These are phyloP conservation scores for Cladosporium sp. DNA, from an alignment of 2,329 filamentous ascomycete genomes.

Conservation along the genomic window DNA sequence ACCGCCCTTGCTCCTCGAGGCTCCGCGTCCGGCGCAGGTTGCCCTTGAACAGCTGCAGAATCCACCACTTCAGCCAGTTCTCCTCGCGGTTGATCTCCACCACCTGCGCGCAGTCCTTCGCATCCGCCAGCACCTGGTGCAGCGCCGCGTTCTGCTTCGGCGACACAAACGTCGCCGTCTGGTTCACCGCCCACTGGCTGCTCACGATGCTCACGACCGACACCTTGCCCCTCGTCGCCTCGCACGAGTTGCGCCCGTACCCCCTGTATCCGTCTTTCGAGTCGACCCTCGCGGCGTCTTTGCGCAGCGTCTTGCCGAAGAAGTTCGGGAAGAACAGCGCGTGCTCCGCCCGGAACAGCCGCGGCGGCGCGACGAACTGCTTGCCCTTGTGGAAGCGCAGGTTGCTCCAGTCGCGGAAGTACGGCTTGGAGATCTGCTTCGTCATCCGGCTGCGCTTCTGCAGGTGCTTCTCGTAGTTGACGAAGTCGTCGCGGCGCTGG, in stretches of 20 bases:
- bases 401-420: constrained; percentile 94
- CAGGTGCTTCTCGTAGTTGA: constrained; percentile 79
- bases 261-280: constrained; percentile 37
- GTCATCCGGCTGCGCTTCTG: constrained; percentile 68
- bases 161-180: constrained; percentile 67
- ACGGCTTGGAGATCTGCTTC: constrained; percentile 72
- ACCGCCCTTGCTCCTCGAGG: constrained; percentile 48
- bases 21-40: constrained; percentile 43
- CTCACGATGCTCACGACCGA: constrained; percentile 72
- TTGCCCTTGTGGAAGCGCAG: constrained; percentile 79
- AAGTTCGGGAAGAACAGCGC: constrained; percentile 94
- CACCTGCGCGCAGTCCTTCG: constrained; percentile 56
- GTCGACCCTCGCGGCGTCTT: constrained; percentile 61
- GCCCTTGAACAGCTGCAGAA: constrained; percentile 51
- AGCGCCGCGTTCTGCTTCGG: constrained; percentile 63
- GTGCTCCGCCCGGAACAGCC: constrained; percentile 74
- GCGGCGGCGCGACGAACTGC: constrained; percentile 76
- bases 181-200: constrained; percentile 76
- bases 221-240: constrained; percentile 64
- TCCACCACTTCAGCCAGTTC: constrained; percentile 58
- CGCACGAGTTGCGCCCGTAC: constrained; percentile 62
- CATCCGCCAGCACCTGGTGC: constrained; percentile 52
- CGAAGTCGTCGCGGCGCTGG: constrained; percentile 71
- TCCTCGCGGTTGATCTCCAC: constrained; percentile 88
- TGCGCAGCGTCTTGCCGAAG: constrained; percentile 67